phyloP scores from a whole-genome alignment of 768 basidiomycete genomes.

The Suillus clintonianus region DNA sequence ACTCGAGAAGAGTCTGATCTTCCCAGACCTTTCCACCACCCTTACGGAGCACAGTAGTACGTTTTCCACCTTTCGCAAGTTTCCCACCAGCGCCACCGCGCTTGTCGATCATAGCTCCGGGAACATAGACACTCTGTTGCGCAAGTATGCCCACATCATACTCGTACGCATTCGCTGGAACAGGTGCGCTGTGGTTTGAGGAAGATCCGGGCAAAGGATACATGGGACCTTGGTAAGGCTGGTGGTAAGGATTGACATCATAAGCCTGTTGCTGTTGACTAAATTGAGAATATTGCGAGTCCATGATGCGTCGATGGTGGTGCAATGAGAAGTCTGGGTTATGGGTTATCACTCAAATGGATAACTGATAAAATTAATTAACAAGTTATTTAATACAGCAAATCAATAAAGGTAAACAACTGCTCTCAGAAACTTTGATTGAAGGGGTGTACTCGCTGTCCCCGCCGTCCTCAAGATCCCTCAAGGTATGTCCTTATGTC shows the following conservation, averaged over 20 bases:
- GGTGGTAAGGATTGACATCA: constrained; percentile 81
- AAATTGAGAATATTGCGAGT: constrained; percentile 46
- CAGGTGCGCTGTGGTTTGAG: constrained; percentile 71
- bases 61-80: constrained; percentile 86
- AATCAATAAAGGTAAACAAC: constrained; percentile 34
- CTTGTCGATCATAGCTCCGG: constrained; percentile 88
- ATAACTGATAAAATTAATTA: constrained; percentile 6
- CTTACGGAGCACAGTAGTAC: constrained; percentile 92
- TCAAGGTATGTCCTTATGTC: constrained; percentile 40
- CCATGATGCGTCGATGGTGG: constrained; percentile 21
- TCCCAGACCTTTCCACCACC: constrained; percentile 98
- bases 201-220: constrained; percentile 66
- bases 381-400: constrained; percentile 4
- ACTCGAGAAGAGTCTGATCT: constrained; percentile 94
- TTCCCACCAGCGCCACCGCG: constrained; percentile 84
- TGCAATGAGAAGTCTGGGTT: background rate
- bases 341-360: background rate
- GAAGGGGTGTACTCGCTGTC: constrained; percentile 24
- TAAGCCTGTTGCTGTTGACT: constrained; percentile 51
- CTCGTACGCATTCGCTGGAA: constrained; percentile 89
- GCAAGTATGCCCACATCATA: constrained; percentile 90
- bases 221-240: constrained; percentile 75
- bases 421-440: constrained; percentile 12
- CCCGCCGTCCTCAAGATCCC: constrained; percentile 30
- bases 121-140: constrained; percentile 90